A percentile compares a stretch with the other conserved stretches of the same genome.
Evolutionary conservation across 2,329 filamentous ascomycete genomes (phyloP).

Genomic region (Pseudogymnoascus sp.): DNA sequence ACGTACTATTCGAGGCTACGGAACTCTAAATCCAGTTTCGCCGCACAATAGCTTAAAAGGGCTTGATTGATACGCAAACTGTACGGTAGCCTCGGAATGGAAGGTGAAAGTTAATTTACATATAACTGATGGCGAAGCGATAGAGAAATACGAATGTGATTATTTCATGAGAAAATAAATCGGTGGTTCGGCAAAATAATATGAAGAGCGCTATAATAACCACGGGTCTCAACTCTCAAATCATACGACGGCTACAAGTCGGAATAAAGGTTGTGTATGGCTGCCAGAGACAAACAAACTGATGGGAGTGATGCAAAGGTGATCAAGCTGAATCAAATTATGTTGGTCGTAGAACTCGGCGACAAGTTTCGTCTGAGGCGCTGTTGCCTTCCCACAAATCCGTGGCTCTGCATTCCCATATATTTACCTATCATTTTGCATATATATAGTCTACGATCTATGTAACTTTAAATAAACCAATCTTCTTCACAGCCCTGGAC

Average conservation of each 20-base stretch:
- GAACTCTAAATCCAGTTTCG: neutral
- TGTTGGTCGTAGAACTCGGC: neutral
- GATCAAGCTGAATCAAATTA: neutral
- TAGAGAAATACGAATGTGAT: neutral
- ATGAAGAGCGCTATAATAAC: neutral
- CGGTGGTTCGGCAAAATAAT: neutral
- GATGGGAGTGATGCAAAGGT: neutral
- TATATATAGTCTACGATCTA: neutral
- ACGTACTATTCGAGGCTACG: slow-evolving; percentile 5
- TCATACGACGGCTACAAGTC: slow-evolving; percentile 12
- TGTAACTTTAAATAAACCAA: neutral
- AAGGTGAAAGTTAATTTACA: neutral
- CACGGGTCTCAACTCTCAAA: neutral
- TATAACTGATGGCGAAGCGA: neutral
- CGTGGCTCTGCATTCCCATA: neutral
- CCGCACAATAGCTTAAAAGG: slow-evolving; percentile 3
- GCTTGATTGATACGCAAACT: neutral
- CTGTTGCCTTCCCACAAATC: neutral
- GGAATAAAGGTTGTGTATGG: slow-evolving; percentile 18
- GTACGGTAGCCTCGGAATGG: neutral
- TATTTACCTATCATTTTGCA: neutral
- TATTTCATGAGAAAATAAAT: neutral
- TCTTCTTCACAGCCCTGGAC: slow-evolving; percentile 52
- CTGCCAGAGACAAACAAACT: neutral
- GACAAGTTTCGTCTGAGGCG: neutral